phyloP scores from a whole-genome alignment of 495 filamentous ascomycete genomes.

The Viridothelium virens region DNA sequence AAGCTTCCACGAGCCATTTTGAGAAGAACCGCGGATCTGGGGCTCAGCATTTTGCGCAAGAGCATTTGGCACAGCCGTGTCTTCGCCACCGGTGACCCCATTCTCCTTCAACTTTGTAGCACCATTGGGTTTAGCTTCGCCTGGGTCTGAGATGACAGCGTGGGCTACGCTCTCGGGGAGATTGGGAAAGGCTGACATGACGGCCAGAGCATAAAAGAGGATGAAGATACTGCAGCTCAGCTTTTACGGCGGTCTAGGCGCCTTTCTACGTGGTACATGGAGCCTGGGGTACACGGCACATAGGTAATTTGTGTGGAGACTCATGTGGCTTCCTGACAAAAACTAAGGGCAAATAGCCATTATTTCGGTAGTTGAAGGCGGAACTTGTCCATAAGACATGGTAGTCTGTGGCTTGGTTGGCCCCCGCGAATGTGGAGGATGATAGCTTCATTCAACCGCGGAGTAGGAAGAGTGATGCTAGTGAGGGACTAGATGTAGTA shows the following conservation, averaged over 20 bases:
- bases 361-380: conserved; percentile 1
- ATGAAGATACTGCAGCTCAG: background rate
- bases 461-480: too few relatives aligned
- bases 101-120: conserved; percentile 8
- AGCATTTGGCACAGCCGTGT: background rate
- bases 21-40: conserved; percentile 10
- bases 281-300: background rate
- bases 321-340: background rate
- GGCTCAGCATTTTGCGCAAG: background rate
- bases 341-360: background rate
- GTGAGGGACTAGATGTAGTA: too few relatives aligned
- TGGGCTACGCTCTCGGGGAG: conserved; percentile 17
- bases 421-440: too few relatives aligned
- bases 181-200: conserved; percentile 25
- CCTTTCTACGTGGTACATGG: background rate
- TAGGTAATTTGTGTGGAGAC: background rate
- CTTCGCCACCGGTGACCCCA: background rate
- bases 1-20: conserved; percentile 18
- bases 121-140: conserved; percentile 1
- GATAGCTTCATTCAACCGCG: too few relatives aligned
- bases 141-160: background rate
- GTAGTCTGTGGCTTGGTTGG: background rate
- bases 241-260: background rate
- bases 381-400: background rate
- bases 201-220: background rate